Base-by-base conservation (phyloP, 441 rosid genomes). In the Theobroma grandiflorum region DNA sequence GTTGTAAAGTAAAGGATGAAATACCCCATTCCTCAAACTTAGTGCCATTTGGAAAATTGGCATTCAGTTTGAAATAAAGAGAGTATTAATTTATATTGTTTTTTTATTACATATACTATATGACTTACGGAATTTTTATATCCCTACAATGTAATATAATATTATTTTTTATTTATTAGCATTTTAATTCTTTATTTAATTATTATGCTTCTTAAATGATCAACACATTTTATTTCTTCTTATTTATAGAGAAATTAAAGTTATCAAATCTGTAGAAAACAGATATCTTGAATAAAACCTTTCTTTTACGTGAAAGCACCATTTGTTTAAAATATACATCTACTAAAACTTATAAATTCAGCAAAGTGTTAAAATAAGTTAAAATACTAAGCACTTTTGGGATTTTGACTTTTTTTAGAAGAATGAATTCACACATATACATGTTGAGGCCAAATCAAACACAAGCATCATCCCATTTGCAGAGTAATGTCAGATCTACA, bases 401-500 rank as follows among this genome's bases (percentile, higher is more conserved):
- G 1, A 14, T 43, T 68, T 43, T 20, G 16, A 22, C 3, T 22
- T 52, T 49, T 50, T 35, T 15, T n/a, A 1, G 43, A 42, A 50
- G 4, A 49, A 72, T 0, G 11, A 35, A 52, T 12, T 22, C 35
- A n/a, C 8, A 20, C 7, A 6, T n/a, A 67, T 2, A 59, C 49
- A 67, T 15, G 4, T 40, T 58, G 53, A 20, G n/a, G 38, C 20
- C 64, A 59, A 58, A 74, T 57, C 20, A 22, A 40, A 42, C 20
- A 59, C 18, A 59, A 42, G 40, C 4, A 74, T 18, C 47, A 40
- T 58, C 58, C 42, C 33, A 37, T 37, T 58, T 66, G 47, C 71
- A 64, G 11, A 55, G 42, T 76, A 47, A 76, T n/a, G 64, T 72
- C 67, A 74, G 16, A 82, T 63, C 74, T 71, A 77, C 31, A 57